Base-by-base conservation (phyloP, 257 asterid species). In the Osmanthus fragrans region DNA sequence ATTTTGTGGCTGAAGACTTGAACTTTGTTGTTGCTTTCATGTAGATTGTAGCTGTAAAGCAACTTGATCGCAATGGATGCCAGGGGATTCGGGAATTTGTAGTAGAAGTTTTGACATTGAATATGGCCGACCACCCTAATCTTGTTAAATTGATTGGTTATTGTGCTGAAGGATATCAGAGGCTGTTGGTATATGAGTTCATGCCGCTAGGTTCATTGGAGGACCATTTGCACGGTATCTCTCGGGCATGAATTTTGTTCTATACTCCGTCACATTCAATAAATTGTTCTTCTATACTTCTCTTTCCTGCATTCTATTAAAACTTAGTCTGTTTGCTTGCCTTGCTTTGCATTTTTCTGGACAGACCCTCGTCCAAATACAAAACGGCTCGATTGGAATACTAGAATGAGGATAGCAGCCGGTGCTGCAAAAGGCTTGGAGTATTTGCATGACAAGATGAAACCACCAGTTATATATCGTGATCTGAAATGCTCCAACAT, bases 401-500 rank as follows among this genome's bases (percentile, higher is more conserved):
- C 65, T 21, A 81, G 90, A 49, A 87, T 87, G 85, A 82, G 78
- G 79, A 85, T 87, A 76, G 86, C 83, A 45, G 86, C 86, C 0
- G 90, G 90, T 39, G 90, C 90, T 21, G 90, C 90, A 29, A 80
- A 71, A 74, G 90, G 90, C 18, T 74, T 87, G 23, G 86, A 82
- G 82, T 85, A 87, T 79, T 63, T 87, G 83, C 90, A 87, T 18
- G 80, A 80, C 45, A 76, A 84, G 86, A 84, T 87, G 85, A 79
- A 75, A 10, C 90, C 90, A 3, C 90, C 87, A 0, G 23, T 87
- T 33, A 87, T 87, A 76, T 87, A 84, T 75, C 90, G 90, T 10
- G 90, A 87, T 73, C 68, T 87, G 83, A 87, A 87, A 85, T 83
- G 89, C 45, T 85, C 90, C 69, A 87, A 85, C 82, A 87, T 87